phyloP scores from a whole-genome alignment of 2,329 filamentous ascomycete species.

The Didymosphaeria variabile region DNA sequence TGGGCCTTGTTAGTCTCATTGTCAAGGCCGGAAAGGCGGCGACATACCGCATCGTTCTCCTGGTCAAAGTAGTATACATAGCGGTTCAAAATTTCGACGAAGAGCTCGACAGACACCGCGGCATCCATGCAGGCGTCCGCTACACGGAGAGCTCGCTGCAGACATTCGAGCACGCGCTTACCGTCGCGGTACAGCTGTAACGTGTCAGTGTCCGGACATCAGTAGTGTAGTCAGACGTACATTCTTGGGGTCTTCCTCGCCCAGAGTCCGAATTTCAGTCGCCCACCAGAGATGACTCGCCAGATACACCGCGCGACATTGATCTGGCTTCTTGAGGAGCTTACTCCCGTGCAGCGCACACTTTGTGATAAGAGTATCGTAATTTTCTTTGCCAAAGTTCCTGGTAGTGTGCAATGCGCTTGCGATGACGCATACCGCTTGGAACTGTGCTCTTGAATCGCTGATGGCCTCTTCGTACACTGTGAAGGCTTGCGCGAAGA shows the following conservation, averaged over 20 bases:
- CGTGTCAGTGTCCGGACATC: constrained; percentile 19
- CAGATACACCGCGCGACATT: constrained; percentile 94
- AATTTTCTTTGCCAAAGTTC: constrained; percentile 95
- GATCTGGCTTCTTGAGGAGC: constrained; percentile 95
- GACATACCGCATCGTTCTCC: constrained; percentile 87
- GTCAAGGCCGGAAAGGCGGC: not conserved
- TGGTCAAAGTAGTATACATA: constrained; percentile 99
- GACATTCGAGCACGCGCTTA: constrained; percentile 93
- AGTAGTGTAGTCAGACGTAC: constrained; percentile 60
- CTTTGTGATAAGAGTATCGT: constrained; percentile 98
- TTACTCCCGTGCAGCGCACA: constrained; percentile 97
- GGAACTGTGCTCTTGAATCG: constrained; percentile 96
- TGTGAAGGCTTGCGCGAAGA: constrained; percentile 97
- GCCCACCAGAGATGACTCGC: constrained; percentile 99
- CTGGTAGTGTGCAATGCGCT: constrained; percentile 87
- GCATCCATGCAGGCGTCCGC: constrained; percentile 99
- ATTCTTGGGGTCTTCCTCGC: constrained; percentile 81
- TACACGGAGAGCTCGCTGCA: constrained; percentile 93
- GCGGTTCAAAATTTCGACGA: constrained; percentile 97
- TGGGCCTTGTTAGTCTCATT: constrained; percentile 33
- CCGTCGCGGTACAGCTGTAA: constrained; percentile 87
- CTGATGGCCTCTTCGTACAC: constrained; percentile 97
- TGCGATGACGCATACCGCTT: constrained; percentile 94
- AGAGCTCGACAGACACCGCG: constrained; percentile 94
- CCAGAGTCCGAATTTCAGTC: constrained; percentile 78